A percentile compares a stretch with the other conserved stretches of the same genome.
phyloP scores from a whole-genome alignment of 345 rosid genomes.

The Eutrema yunnanense region DNA sequence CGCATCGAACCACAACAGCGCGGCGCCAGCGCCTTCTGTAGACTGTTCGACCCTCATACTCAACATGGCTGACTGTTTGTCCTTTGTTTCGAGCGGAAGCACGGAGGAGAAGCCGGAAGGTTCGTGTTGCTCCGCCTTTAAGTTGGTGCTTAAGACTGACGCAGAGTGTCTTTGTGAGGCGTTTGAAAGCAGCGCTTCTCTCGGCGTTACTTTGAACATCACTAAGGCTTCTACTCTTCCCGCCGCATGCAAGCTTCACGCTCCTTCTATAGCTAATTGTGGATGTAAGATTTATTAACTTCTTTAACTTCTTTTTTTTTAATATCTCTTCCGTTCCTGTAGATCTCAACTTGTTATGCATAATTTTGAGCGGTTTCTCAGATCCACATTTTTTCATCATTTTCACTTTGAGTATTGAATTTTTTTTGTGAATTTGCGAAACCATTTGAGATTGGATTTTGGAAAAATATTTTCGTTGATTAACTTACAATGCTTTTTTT shows the following conservation, averaged over 20 bases:
- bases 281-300: slow-evolving; percentile 23
- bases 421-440: too few species aligned
- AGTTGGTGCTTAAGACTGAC: slow-evolving; percentile 26
- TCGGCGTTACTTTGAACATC: slow-evolving; percentile 37
- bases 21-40: slow-evolving; percentile 17
- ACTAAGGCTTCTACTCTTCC: slow-evolving; percentile 38
- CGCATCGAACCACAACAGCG: slow-evolving; percentile 14
- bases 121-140: slow-evolving; percentile 39
- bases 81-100: slow-evolving; percentile 26
- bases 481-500: too few species aligned
- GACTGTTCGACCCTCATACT: slow-evolving; percentile 37
- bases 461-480: too few species aligned
- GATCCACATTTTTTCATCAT: background rate
- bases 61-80: slow-evolving; percentile 42
- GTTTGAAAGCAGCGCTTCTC: slow-evolving; percentile 21
- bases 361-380: background rate
- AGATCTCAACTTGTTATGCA: background rate
- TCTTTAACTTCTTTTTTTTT: background rate
- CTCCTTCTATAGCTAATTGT: slow-evolving; percentile 31
- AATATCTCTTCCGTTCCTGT: background rate
- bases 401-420: too few species aligned
- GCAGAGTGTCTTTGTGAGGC: slow-evolving; percentile 41
- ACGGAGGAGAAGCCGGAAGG: background rate
- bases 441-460: too few species aligned
- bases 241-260: slow-evolving; percentile 35